Evolutionary conservation across 2,329 filamentous ascomycete genomes (phyloP), one percentile per base, ranked within the genome.

Genomic region (Neoarthrinium moseri): DNA sequence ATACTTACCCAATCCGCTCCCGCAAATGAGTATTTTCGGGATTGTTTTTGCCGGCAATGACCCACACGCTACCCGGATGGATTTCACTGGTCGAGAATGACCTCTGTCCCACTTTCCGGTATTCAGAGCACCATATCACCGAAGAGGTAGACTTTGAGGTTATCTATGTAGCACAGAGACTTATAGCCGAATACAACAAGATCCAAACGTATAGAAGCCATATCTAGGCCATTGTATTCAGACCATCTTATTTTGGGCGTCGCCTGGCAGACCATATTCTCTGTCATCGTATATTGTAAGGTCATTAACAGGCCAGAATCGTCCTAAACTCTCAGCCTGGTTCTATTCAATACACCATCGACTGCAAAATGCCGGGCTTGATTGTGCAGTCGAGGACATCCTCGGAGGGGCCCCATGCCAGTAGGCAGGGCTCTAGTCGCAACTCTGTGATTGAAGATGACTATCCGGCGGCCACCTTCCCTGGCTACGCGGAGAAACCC

Each of bases 401-500:
- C 37, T 40, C 37, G 37, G 13, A 26, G 5, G 21, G 13, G 8
- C 15, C 37, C 7, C 20, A 40, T 15, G 37, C 21, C 37, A 29
- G 21, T 23, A 38, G 8, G 13, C 37, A 26, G 13, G 20, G 13
- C 11, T 18, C 24, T 29, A 27, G 37, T 23, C 27, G 48, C 32
- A 43, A 50, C 46, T 35, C n/a, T 21, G 44, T 30, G 21, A 15
- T 38, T 6, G 32, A 46, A 20, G 48, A 36, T 6, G 48, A 47
- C 40, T 51, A 51, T 27, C 45, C 36, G 12, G 48, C 45, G 8
- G 21, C 24, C 20, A 42, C 42, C 26, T 48, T 51, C 33, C 48
- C 48, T 13, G 45, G 37, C 38, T 51, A 51, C 22, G 32, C 48
- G 18, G 48, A 51, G 42, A 51, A 48, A 32, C 48, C 48, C 10